Evolutionary conservation across 257 asterid species (phyloP), one percentile per base, ranked within the genome.

Genomic region (Prunella vulgaris): DNA sequence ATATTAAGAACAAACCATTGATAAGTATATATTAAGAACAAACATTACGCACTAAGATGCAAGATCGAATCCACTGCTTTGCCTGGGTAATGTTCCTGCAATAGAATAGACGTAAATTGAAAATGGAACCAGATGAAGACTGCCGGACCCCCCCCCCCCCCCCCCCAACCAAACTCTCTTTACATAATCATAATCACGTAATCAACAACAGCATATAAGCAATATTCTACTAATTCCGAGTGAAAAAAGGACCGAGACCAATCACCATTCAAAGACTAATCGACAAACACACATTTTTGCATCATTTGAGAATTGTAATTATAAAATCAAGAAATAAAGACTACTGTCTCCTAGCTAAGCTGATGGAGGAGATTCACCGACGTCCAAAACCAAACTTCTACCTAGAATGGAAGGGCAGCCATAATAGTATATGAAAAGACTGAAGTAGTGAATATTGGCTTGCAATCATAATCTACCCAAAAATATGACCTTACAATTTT

Each of bases 81-180:
- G 92, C 82, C 95, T 87, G 33, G 83, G 88, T 49, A 87, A 70
- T 32, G 81, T 38, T 54, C 95, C 98, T 90, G 86, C 81, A 83
- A 70, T 58, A 66, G 18, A 72, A 64, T 44, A 57, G 10, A 78
- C 42, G 30, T 48, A 28, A 10, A 53, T 64, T n/a, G 27, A 22
- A 21, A 5, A 57, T 14, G 75, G 53, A 48, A 61, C 24, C 44
- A 10, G 25, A 18, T n/a, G 32, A 24, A 38, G n/a, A n/a, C n/a
- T n/a, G n/a, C n/a, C n/a, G n/a, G n/a, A n/a, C n/a, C n/a, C n/a
- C n/a, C n/a, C n/a, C n/a, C n/a, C n/a, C n/a, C n/a, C 30, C 58
- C 4, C n/a, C 13, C 30, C 3, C 30, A 0, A 4, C 1, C 8
- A 24, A 9, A 22, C 28, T 2, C n/a, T 24, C 3, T 40, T 40